A percentile compares a stretch with the other conserved stretches of the same genome.
Conservation (phyloP, 2,329 filamentous ascomycete species). For the Chaetothyriales sp. region DNA sequence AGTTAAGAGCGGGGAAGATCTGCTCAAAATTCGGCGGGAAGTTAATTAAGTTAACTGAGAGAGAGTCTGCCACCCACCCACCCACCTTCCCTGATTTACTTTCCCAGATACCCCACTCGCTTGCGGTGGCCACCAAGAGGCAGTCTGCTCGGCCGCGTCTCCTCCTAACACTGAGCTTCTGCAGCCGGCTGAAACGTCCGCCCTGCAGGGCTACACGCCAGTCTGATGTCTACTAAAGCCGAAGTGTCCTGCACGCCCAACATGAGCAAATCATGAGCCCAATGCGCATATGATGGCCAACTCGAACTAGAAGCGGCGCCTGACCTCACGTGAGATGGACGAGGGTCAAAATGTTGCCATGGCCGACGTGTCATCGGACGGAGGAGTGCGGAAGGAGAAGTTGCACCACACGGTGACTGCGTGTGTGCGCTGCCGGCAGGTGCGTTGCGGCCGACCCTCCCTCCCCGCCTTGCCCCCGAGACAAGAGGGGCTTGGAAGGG, state of each 20-base stretch:
- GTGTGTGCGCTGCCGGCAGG: slow-evolving; percentile 35
- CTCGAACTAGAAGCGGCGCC: background rate
- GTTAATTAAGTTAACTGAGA: background rate
- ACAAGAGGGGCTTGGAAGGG: no score
- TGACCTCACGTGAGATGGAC: slow-evolving; percentile 4
- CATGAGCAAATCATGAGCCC: background rate
- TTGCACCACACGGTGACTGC: slow-evolving; percentile 32
- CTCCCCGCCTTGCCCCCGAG: no score
- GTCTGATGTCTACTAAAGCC: background rate
- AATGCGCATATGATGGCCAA: background rate
- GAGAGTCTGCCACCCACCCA: background rate
- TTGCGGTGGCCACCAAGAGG: background rate
- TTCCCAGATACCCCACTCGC: background rate
- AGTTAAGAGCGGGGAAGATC: background rate
- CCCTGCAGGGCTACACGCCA: background rate
- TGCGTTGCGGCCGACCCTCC: slow-evolving; percentile 19
- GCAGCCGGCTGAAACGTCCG: background rate
- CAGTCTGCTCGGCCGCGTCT: background rate
- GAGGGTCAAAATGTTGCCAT: slow-evolving; percentile 9
- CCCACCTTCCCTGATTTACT: background rate
- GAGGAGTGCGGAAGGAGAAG: slow-evolving; percentile 4
- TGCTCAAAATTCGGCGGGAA: background rate
- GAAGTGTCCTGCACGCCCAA: background rate
- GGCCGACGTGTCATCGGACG: slow-evolving; percentile 10
- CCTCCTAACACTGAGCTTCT: background rate